A percentile compares a stretch with the other conserved stretches of the same genome.
Conservation (phyloP, 208 protist species). For the Crithidia thermophila region DNA sequence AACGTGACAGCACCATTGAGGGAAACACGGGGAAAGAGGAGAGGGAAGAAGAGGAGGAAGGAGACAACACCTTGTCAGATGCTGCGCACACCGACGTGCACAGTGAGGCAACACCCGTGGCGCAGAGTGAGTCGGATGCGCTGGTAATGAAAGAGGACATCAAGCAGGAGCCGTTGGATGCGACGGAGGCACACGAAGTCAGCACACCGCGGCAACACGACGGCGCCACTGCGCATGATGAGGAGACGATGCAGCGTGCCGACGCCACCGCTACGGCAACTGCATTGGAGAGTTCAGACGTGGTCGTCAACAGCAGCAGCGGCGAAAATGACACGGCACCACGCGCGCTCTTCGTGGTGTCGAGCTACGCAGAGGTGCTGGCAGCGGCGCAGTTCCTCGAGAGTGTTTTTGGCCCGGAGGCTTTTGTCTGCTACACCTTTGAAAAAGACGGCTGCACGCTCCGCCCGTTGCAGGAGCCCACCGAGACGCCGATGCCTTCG, state of each 20-base stretch:
- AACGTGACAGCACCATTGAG: neutral
- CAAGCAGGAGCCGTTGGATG: neutral
- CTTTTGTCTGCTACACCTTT: conserved; percentile 56
- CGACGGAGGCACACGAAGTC: too few species aligned
- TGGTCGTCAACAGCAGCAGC: neutral
- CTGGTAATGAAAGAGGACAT: neutral
- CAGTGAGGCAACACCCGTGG: neutral
- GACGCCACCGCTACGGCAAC: neutral
- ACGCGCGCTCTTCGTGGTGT: conserved; percentile 55
- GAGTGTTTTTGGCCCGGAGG: conserved; percentile 58
- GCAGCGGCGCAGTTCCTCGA: conserved; percentile 46
- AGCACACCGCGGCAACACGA: neutral
- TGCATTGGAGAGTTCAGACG: neutral
- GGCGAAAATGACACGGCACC: conserved; percentile 17
- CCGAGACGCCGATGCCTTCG: too few species aligned
- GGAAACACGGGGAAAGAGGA: neutral
- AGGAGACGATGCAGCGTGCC: neutral
- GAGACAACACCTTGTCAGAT: neutral
- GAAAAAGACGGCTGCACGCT: conserved; percentile 32
- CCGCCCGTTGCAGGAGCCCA: conserved; percentile 17
- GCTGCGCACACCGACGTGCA: neutral
- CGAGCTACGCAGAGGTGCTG: conserved; percentile 42
- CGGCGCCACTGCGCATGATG: neutral
- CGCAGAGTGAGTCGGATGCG: neutral
- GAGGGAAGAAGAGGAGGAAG: conserved; percentile 13